These are phyloP conservation scores for Coniophora puteana DNA, from an alignment of 1,284 basidiomycete species.

Conservation along the genomic window DNA sequence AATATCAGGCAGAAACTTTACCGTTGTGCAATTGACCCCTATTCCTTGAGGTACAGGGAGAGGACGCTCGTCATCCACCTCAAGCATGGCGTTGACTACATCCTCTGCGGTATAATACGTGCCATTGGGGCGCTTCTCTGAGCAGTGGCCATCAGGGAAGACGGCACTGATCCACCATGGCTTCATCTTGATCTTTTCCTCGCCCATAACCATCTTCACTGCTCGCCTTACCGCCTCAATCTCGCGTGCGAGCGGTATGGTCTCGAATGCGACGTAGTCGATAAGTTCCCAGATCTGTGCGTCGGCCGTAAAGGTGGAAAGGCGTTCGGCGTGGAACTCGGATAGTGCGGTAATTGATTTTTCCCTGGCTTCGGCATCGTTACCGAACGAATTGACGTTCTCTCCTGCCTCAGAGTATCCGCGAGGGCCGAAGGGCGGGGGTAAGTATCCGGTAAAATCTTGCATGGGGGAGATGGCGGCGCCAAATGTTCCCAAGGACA, in stretches of 20 bases:
- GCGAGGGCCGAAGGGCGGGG: conserved; percentile 69
- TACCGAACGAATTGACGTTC: conserved; percentile 43
- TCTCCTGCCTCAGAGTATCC: conserved; percentile 26
- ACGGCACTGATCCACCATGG: conserved; percentile 80
- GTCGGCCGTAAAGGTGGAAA: conserved; percentile 50
- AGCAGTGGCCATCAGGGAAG: conserved; percentile 53
- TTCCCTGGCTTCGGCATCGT: conserved; percentile 22
- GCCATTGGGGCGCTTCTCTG: conserved; percentile 35
- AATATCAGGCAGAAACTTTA: conserved; percentile 35
- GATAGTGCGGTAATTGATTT: conserved; percentile 51
- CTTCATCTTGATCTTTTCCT: conserved; percentile 35
- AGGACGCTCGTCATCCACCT: conserved; percentile 11
- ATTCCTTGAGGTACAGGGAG: conserved; percentile 42
- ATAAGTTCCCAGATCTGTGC: conserved; percentile 51
- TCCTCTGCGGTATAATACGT: conserved; percentile 27
- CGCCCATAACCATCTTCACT: conserved; percentile 35
- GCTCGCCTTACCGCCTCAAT: conserved; percentile 63
- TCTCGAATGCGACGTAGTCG: conserved; percentile 77
- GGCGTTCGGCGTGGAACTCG: conserved; percentile 65
- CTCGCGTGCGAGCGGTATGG: conserved; percentile 68
- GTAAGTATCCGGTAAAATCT: conserved; percentile 74
- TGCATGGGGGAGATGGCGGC: conserved; percentile 64
- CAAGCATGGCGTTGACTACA: conserved; percentile 34
- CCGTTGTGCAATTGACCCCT: conserved; percentile 71
- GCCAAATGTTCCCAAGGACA: conserved; percentile 76